phyloP scores from a whole-genome alignment of 768 basidiomycete species.

The Naganishia onofrii region DNA sequence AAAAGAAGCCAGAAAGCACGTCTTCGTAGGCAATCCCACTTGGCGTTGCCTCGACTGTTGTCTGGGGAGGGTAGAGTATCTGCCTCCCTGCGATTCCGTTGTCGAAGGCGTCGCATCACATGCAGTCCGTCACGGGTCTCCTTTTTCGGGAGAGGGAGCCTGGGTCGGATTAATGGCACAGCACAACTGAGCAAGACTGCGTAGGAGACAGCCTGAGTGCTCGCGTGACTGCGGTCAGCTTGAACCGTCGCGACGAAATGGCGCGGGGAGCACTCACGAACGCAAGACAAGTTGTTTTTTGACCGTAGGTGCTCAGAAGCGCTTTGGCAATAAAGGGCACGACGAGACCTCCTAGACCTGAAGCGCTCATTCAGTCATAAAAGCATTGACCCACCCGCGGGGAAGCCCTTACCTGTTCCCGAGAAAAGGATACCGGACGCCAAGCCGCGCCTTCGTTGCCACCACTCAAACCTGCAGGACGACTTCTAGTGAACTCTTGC shows the following conservation, averaged over 20 bases:
- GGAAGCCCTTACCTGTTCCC: slow-evolving; percentile 33
- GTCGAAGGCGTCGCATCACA: slow-evolving; percentile 2
- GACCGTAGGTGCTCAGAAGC: slow-evolving; percentile 30
- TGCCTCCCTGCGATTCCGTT: not conserved
- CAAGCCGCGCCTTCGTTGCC: slow-evolving; percentile 31
- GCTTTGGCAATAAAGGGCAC: slow-evolving; percentile 36
- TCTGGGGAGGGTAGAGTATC: not conserved
- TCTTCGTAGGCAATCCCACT: slow-evolving; percentile 33
- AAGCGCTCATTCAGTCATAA: not conserved
- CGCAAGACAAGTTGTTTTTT: slow-evolving; percentile 31
- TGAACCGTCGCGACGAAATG: not conserved
- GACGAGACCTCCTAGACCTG: slow-evolving; percentile 38
- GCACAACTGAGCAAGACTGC: slow-evolving; percentile 30
- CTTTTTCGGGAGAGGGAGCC: slow-evolving; percentile 31
- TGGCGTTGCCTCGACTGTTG: slow-evolving; percentile 17
- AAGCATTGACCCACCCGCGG: not conserved
- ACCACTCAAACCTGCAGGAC: slow-evolving; percentile 33
- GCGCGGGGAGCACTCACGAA: not conserved
- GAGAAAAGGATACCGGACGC: slow-evolving; percentile 38
- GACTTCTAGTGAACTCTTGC: not conserved
- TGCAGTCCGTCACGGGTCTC: not conserved
- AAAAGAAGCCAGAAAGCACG: slow-evolving; percentile 36
- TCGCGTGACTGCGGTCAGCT: not conserved
- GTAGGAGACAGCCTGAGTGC: slow-evolving; percentile 32
- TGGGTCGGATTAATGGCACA: slow-evolving; percentile 35